Percentiles rank a stretch among this genome's conserved stretches.
Evolutionary conservation across 2,329 filamentous ascomycete genomes (phyloP).

Genomic region (Trichothecium sympodiale): DNA sequence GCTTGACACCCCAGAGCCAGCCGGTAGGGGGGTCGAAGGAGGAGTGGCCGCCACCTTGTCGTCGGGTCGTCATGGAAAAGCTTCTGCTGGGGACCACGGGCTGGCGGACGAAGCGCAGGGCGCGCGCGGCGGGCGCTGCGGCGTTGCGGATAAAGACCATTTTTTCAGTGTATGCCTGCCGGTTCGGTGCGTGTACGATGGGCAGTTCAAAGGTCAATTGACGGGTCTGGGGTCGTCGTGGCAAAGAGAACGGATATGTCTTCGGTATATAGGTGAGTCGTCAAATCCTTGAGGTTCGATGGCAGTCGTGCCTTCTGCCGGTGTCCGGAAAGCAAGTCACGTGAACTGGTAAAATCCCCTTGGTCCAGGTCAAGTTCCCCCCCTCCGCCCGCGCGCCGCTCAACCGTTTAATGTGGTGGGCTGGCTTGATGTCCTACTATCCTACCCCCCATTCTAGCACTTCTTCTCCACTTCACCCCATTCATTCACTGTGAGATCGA

Average conservation of each 20-base stretch:
- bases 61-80: slow-evolving; percentile 34
- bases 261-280: not conserved
- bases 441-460: no score
- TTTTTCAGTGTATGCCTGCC: slow-evolving; percentile 8
- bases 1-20: slow-evolving; percentile 90
- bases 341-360: no score
- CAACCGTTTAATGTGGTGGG: no score
- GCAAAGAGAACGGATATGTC: not conserved
- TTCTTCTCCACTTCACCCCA: no score
- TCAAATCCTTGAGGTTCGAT: no score
- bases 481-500: no score
- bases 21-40: slow-evolving; percentile 85
- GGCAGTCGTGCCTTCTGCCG: no score
- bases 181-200: slow-evolving; percentile 9
- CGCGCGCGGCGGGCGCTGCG: slow-evolving; percentile 19
- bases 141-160: slow-evolving; percentile 26
- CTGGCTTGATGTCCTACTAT: no score
- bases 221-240: not conserved
- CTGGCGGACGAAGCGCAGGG: slow-evolving; percentile 25
- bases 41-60: slow-evolving; percentile 32
- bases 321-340: no score
- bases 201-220: not conserved
- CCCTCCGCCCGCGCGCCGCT: no score
- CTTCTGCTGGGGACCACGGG: slow-evolving; percentile 17
- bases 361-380: no score